Conservation (phyloP, 2,329 filamentous ascomycete genomes). For the Fusarium veterinarium region DNA sequence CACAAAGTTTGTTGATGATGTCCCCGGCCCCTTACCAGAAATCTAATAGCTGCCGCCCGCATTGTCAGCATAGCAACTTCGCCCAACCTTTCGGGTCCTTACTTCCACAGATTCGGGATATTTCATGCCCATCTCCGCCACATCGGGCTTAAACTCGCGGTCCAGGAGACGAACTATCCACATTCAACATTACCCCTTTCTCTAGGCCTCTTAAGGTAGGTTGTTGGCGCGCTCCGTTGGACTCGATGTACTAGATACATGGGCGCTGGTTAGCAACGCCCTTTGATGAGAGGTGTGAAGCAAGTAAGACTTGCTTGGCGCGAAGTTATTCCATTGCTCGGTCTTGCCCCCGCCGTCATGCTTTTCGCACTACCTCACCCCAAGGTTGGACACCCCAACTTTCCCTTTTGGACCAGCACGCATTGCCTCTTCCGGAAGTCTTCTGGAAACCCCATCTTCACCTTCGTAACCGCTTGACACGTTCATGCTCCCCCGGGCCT, state of each 20-base stretch:
- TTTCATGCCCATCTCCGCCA: conserved; percentile 20
- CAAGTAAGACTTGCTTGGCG: conserved; percentile 28
- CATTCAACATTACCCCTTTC: conserved; percentile 25
- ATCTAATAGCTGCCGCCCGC: conserved; percentile 18
- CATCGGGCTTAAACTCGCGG: conserved; percentile 26
- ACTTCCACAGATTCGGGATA: conserved; percentile 25
- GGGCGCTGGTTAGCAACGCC: conserved; percentile 23
- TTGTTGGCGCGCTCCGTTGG: not conserved
- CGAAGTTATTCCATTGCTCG: conserved; percentile 24
- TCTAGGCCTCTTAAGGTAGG: conserved; percentile 16
- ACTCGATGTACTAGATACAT: conserved; percentile 39
- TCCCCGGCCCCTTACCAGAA: conserved; percentile 22
- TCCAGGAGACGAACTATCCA: not conserved
- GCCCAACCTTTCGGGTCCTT: conserved; percentile 24
- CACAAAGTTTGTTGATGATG: conserved; percentile 35
- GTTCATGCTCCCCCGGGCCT: conserved; percentile 3
- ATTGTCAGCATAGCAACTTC: conserved; percentile 19
- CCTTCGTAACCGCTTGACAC: not conserved
- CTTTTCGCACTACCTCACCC: conserved; percentile 10
- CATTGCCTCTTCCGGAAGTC: conserved; percentile 37
- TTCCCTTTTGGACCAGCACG: conserved; percentile 8
- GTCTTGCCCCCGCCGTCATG: conserved; percentile 8
- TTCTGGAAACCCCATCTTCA: conserved; percentile 35
- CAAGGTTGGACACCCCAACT: not conserved
- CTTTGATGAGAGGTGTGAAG: conserved; percentile 11